Conservation (phyloP, 1,284 basidiomycete species). For the Rhodotorula glutinis region DNA sequence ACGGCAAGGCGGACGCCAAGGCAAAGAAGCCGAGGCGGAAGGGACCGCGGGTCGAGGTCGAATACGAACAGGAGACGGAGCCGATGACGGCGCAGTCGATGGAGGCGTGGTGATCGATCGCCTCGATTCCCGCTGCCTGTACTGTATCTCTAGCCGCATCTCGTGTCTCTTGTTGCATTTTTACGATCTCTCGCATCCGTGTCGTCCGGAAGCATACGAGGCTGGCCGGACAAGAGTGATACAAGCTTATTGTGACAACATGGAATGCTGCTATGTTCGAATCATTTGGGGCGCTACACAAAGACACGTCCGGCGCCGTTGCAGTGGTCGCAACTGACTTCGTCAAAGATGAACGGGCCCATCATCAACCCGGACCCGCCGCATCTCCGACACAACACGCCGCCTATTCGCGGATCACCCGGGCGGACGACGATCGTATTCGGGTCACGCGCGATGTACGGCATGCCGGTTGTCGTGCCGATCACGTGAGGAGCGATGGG, state of each 20-base stretch:
- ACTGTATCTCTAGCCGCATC: background rate
- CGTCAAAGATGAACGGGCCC: slow-evolving; percentile 31
- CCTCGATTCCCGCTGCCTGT: background rate
- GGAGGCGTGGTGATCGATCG: slow-evolving; percentile 24
- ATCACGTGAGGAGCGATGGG: slow-evolving; percentile 8
- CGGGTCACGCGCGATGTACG: background rate
- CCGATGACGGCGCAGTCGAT: slow-evolving; percentile 22
- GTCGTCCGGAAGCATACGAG: no score
- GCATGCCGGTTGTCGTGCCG: background rate
- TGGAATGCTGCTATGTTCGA: no score
- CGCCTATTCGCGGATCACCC: slow-evolving; percentile 44
- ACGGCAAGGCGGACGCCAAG: slow-evolving; percentile 21
- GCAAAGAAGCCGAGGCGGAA: slow-evolving; percentile 40
- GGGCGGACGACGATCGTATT: slow-evolving; percentile 28
- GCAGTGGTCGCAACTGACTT: slow-evolving; percentile 17
- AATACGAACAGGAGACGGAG: slow-evolving; percentile 90
- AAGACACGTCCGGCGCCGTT: slow-evolving; percentile 17
- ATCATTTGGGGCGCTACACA: background rate
- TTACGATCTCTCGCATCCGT: background rate
- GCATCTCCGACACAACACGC: slow-evolving; percentile 27
- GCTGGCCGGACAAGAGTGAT: no score
- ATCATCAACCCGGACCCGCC: slow-evolving; percentile 26
- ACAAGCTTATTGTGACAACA: no score
- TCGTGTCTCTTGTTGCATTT: background rate
- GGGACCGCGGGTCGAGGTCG: slow-evolving; percentile 82